Percentiles rank a stretch among this genome's conserved stretches.
Conservation (phyloP, 345 rosid genomes). For the Cardamine resedifolia region DNA sequence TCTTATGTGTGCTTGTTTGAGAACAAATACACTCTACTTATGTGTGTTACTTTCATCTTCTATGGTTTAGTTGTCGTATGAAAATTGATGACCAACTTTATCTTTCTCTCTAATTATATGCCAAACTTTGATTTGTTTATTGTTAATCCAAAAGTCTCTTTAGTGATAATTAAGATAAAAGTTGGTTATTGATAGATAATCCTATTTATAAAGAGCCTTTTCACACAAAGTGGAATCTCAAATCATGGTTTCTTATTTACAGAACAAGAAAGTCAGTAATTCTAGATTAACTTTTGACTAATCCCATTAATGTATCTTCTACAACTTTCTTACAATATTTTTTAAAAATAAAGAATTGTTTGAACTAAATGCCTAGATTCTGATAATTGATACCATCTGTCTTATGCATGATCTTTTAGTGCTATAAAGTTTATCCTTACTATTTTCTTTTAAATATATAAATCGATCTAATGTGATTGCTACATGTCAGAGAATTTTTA, state of each 20-base stretch:
- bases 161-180: conserved; percentile 31
- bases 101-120: background rate
- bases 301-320: conserved; percentile 13
- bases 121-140: conserved; percentile 22
- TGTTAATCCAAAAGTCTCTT: conserved; percentile 18
- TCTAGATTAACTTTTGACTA: conserved; percentile 26
- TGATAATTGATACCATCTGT: conserved; percentile 4
- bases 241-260: background rate
- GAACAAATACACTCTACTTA: conserved; percentile 17
- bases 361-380: background rate
- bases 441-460: background rate
- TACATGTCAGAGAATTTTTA: background rate
- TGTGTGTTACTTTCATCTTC: conserved; percentile 25
- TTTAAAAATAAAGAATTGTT: background rate
- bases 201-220: conserved; percentile 13
- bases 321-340: conserved; percentile 15
- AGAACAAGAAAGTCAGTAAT: background rate
- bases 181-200: conserved; percentile 9
- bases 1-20: conserved; percentile 21
- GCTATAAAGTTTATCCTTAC: conserved; percentile 13
- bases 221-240: conserved; percentile 17
- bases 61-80: background rate
- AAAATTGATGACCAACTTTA: background rate
- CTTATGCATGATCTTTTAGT: background rate
- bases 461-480: background rate